Base-by-base conservation (phyloP, 352 stramenopile genomes). In the Phytophthora pseudosyringae region DNA sequence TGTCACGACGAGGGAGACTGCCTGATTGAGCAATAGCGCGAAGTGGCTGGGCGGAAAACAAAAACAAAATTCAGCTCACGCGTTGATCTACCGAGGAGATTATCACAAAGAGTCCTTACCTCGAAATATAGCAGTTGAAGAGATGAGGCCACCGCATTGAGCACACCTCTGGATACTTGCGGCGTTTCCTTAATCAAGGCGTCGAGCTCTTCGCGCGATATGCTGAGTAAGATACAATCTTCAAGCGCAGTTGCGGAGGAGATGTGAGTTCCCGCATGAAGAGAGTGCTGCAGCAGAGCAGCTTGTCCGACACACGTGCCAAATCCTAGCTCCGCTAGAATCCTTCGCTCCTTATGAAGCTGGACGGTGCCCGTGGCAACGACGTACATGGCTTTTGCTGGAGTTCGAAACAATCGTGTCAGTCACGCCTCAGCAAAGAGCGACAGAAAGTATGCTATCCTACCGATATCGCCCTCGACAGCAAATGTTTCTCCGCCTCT, bases 121-220 rank as follows among this genome's bases (percentile, higher is more conserved):
- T 93, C 80, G 41, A 91, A 90, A 46, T 94, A 95, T 6, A 93
- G 64, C 66, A 83, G 87, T 8, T 82, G 80, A 32, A 95, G 60
- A 7, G 87, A 80, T 0, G 83, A 93, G 2, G 86, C 86, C 18
- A 96, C 82, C 0, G 86, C 83, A 48, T 91, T 90, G 4, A 96
- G 55, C n/a, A 94, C 86, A 16, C 88, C 88, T 59, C 81, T 64
- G 0, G 88, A 92, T 3, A 96, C 78, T 12, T 81, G 75, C 1
- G 80, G 78, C 5, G 78, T 93, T 36, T 89, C 78, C 40, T 83
- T 83, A 25, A 96, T 94, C 29, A 96, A 64, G 0, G 79, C 73
- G 12, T 93, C 81, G 35, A 96, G 64, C 26, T 88, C 79, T 35
- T 81, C 69, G 5, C 85, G 75, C 8, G 80, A 88, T 10, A 96